Percentiles rank a stretch among this genome's conserved stretches.
Conservation (phyloP, 257 asterid genomes). For the Craterostigma plantagineum region DNA sequence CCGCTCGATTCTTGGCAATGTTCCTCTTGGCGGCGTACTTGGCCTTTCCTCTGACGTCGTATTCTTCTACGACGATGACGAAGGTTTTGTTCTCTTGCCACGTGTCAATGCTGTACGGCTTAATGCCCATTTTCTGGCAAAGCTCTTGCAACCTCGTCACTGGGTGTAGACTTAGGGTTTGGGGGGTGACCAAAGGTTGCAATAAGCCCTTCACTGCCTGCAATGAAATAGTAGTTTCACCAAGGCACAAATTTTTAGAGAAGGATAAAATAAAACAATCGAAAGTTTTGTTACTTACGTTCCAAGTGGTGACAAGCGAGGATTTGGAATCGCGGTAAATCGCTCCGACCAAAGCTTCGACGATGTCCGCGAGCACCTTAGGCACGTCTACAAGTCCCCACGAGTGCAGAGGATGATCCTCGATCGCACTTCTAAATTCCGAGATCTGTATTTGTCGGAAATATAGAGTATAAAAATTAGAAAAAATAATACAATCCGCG, state of each 20-base stretch:
- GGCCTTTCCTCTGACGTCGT: not conserved
- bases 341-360: constrained; percentile 45
- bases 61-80: not conserved
- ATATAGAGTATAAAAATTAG: too few species aligned
- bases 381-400: constrained; percentile 33
- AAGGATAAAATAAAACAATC: too few species aligned
- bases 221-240: too few species aligned
- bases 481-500: too few species aligned
- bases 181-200: not conserved
- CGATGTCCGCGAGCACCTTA: constrained; percentile 34
- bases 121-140: not conserved
- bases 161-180: not conserved
- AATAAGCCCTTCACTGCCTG: not conserved
- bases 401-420: constrained; percentile 32
- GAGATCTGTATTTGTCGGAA: too few species aligned
- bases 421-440: constrained; percentile 17
- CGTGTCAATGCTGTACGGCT: not conserved
- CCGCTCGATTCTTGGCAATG: not conserved
- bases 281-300: too few species aligned
- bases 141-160: not conserved
- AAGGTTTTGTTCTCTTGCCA: not conserved
- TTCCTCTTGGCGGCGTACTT: not conserved
- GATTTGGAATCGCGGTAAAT: constrained; percentile 18
- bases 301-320: constrained; percentile 17
- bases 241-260: too few species aligned